phyloP scores from a whole-genome alignment of 2,329 filamentous ascomycete genomes.

The Seiridium cupressi region DNA sequence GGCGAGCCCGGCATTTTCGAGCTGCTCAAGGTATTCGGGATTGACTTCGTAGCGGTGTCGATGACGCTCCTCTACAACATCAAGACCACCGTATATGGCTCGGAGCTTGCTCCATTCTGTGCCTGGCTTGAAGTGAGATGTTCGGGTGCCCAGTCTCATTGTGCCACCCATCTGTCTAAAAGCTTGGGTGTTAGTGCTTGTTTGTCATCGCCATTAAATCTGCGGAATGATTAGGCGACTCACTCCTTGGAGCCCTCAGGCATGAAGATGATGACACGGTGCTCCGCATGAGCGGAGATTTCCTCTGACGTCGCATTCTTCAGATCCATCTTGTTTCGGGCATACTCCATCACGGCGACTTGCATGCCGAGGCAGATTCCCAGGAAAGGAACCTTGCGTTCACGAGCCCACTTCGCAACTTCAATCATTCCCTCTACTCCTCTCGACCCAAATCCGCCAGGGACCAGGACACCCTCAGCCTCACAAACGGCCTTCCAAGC shows the following conservation, averaged over 20 bases:
- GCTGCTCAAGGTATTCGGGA: slow-evolving; percentile 67
- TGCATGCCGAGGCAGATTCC: slow-evolving; percentile 94
- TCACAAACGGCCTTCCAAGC: slow-evolving; percentile 80
- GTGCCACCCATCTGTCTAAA: slow-evolving; percentile 64
- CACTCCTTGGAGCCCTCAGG: slow-evolving; percentile 54
- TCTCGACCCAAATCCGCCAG: slow-evolving; percentile 73
- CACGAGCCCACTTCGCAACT: slow-evolving; percentile 82
- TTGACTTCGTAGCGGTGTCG: slow-evolving; percentile 92
- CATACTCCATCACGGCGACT: slow-evolving; percentile 86
- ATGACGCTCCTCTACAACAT: slow-evolving; percentile 69
- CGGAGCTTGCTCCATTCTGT: slow-evolving; percentile 79
- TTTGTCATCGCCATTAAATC: slow-evolving; percentile 41
- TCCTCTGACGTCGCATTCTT: slow-evolving; percentile 55
- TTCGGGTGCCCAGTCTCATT: slow-evolving; percentile 78
- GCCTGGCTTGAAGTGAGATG: slow-evolving; percentile 71
- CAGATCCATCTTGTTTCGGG: slow-evolving; percentile 71
- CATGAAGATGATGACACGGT: slow-evolving; percentile 86
- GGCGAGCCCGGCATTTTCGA: slow-evolving; percentile 67
- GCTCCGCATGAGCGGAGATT: slow-evolving; percentile 52
- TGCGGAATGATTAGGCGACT: background rate
- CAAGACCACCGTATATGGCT: slow-evolving; percentile 64
- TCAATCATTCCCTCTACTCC: slow-evolving; percentile 89
- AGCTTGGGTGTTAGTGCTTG: background rate
- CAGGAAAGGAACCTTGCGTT: slow-evolving; percentile 76
- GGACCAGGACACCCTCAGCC: slow-evolving; percentile 65